Base-by-base conservation (phyloP, 768 basidiomycete genomes). In the Psilocybe subaeruginosa region DNA sequence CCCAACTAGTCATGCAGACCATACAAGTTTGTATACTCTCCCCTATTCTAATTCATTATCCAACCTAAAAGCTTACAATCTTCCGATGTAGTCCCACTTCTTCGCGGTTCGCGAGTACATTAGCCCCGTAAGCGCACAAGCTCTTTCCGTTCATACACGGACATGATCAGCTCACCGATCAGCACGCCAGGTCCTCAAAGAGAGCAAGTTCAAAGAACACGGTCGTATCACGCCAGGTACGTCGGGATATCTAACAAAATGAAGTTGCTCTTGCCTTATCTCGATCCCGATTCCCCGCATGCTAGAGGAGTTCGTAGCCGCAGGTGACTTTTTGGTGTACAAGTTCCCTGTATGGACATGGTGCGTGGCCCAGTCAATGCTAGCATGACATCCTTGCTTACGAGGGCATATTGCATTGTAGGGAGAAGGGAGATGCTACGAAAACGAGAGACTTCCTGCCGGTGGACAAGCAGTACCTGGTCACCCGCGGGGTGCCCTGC, bases 291-390 rank as follows among this genome's bases (percentile, higher is more conserved):
- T 9, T 43, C 48, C 60, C 23, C 23, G 23, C 23, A 23, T 23
- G 23, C 23, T 23, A 92, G 97, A 99, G 86, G 97, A 99, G 76
- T 99, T 97, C 70, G 94, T 98, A 30, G 95, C 93, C 14, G 97
- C 97, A 7, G 97, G 97, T 56, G 97, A 99, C 75, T 99, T 98
- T 77, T 79, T 99, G 61, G 82, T 89, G 6, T 98, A 98, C 86
- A 99, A 99, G 80, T 99, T 99, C 76, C 93, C 94, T 9, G 95
- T 97, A 27, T 99, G 97, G 97, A 82, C 87, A 70, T 99, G 97
- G 97, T 93, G 91, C 73, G 56, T 53, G 0, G 23, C 23, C 0
- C 23, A 23, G 23, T 23, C 23, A 23, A 23, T 23, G 23, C 23
- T 23, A 23, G 23, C 23, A 23, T 2, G 23, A 23, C 23, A 23